These are phyloP conservation scores for Microglena sp. DNA, from an alignment of 139 green algal species.

Conservation along the genomic window DNA sequence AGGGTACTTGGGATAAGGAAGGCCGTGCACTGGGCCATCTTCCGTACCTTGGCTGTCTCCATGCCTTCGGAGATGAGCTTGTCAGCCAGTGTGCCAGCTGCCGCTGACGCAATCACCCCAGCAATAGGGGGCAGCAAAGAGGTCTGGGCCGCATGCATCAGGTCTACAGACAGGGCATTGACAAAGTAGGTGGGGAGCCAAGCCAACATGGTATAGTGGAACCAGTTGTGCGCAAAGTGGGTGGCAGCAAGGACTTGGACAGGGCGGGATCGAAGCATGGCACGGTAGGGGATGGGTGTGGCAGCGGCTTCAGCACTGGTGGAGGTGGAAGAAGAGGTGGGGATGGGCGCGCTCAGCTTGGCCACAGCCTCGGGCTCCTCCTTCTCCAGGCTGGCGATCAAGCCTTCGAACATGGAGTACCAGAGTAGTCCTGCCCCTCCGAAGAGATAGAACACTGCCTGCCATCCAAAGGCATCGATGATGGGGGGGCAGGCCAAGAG, in stretches of 20 bases:
- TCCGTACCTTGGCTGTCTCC: slow-evolving; percentile 61
- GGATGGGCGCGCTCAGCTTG: slow-evolving; percentile 19
- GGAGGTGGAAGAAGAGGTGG: not conserved
- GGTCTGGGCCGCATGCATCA: slow-evolving; percentile 49
- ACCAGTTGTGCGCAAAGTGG: slow-evolving; percentile 98
- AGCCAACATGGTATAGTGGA: slow-evolving; percentile 87
- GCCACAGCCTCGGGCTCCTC: slow-evolving; percentile 34
- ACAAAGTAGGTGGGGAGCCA: slow-evolving; percentile 97
- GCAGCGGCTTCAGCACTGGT: not conserved
- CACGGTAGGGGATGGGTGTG: slow-evolving; percentile 66
- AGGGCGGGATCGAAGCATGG: slow-evolving; percentile 60
- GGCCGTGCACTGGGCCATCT: slow-evolving; percentile 68
- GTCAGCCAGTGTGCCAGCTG: slow-evolving; percentile 62
- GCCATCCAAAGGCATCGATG: slow-evolving; percentile 72
- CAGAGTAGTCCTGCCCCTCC: slow-evolving; percentile 58
- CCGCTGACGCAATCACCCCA: slow-evolving; percentile 41
- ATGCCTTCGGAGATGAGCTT: slow-evolving; percentile 55
- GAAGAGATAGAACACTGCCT: slow-evolving; percentile 83
- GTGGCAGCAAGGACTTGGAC: slow-evolving; percentile 82
- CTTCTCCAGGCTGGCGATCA: slow-evolving; percentile 29
- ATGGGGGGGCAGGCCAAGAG: slow-evolving; percentile 63
- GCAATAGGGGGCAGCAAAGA: slow-evolving; percentile 75
- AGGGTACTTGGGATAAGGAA: slow-evolving; percentile 67
- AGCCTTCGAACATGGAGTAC: slow-evolving; percentile 65
- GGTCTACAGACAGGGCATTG: slow-evolving; percentile 25